Evolutionary conservation across 495 filamentous ascomycete species (phyloP).

Genomic region (Neurospora sp.): DNA sequence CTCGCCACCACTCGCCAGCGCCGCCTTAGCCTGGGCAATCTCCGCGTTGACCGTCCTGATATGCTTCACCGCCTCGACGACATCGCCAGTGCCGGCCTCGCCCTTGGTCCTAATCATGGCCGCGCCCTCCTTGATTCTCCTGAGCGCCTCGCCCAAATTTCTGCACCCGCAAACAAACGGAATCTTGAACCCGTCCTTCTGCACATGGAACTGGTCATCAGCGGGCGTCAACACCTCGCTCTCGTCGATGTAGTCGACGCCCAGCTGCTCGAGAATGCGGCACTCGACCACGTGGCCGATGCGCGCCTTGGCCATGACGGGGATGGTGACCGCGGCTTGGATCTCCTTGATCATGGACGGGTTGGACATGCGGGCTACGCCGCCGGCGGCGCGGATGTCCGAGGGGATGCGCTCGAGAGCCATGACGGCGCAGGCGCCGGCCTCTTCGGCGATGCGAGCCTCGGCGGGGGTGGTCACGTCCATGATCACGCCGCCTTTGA

Average conservation of each 20-base stretch:
- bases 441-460: constrained; percentile 94
- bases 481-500: constrained; percentile 99
- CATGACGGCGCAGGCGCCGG: constrained; percentile 95
- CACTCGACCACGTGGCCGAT: constrained; percentile 98
- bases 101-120: constrained; percentile 99
- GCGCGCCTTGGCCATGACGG: constrained; percentile 98
- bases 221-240: constrained; percentile 94
- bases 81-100: constrained; percentile 95
- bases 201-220: constrained; percentile 82
- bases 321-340: constrained; percentile 93
- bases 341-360: constrained; percentile 93
- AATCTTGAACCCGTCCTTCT: constrained; percentile 68
- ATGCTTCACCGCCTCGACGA: constrained; percentile 93
- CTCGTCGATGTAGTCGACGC: constrained; percentile 97
- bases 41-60: constrained; percentile 83
- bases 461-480: constrained; percentile 93
- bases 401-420: constrained; percentile 95
- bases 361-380: constrained; percentile 96
- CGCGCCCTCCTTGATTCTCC: constrained; percentile 85
- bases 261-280: constrained; percentile 92
- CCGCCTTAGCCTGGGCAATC: constrained; percentile 63
- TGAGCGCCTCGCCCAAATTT: constrained; percentile 86
- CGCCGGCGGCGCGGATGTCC: constrained; percentile 86
- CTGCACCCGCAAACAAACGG: constrained; percentile 97
- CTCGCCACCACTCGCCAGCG: constrained; percentile 47